Evolutionary conservation across 768 basidiomycete genomes (phyloP).

Genomic region (Mycena metata): DNA sequence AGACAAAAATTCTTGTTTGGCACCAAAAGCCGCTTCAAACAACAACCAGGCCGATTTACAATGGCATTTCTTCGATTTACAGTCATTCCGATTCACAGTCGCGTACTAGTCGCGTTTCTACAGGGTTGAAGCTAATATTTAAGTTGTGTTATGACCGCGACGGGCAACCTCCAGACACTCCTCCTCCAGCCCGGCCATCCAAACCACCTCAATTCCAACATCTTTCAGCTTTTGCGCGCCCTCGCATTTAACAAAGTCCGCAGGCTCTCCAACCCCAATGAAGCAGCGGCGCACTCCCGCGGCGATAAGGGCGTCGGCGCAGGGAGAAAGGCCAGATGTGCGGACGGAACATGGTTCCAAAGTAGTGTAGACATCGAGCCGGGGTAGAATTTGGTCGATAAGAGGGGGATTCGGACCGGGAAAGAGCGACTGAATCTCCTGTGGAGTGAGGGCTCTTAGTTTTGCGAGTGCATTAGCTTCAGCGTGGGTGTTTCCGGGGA

Average conservation of each 20-base stretch:
- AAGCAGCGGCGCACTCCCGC: constrained; percentile 81
- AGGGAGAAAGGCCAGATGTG: constrained; percentile 88
- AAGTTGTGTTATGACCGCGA: constrained; percentile 55
- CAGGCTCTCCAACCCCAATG: constrained; percentile 92
- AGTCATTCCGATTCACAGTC: no score
- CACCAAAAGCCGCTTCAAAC: background rate
- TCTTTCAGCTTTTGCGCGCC: constrained; percentile 80
- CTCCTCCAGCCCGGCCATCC: constrained; percentile 80
- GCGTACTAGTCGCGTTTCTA: no score
- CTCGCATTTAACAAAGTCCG: constrained; percentile 95
- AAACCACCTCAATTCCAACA: constrained; percentile 82
- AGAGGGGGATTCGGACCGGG: constrained; percentile 48
- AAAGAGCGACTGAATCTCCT: constrained; percentile 61
- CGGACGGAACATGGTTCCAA: constrained; percentile 96
- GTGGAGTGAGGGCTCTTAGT: constrained; percentile 59
- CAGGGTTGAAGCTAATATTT: background rate
- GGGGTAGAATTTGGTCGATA: constrained; percentile 65
- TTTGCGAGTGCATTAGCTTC: constrained; percentile 95
- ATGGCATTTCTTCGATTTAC: no score
- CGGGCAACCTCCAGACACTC: constrained; percentile 88
- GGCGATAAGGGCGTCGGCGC: constrained; percentile 85
- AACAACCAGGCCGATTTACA: background rate
- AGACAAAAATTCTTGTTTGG: constrained; percentile 17
- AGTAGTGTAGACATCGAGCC: constrained; percentile 90
- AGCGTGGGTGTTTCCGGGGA: constrained; percentile 95